Base-by-base conservation (phyloP, 2,329 filamentous ascomycete species). In the Aureobasidium zeae region DNA sequence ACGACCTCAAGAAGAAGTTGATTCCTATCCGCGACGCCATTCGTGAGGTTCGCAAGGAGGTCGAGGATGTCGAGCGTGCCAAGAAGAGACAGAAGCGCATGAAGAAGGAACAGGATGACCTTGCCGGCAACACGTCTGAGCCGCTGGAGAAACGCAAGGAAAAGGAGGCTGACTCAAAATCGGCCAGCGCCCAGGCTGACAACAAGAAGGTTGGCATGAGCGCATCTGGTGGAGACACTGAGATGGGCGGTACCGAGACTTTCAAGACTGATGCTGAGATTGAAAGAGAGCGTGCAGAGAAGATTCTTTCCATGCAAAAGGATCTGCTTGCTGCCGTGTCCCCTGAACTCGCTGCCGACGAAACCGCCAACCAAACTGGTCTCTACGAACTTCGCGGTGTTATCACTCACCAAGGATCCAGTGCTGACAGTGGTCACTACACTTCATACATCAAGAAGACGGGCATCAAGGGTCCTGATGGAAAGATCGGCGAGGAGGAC, bases 381-480 rank as follows among this genome's bases (percentile, higher is more conserved):
- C 73, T 98, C 24, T 98, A 96, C 63, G 89, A 98, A 67, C 77
- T 98, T 32, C 79, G 89, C 19, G 91, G 86, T 35, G 83, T 98
- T 4, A 85, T 98, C 48, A 94, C 93, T 21, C 91, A 98, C 64
- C 91, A 98, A 65, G 91, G 91, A 49, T 86, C 88, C 47, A 94
- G 87, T 59, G 91, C 91, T 15, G 91, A 98, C 65, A 95, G 89
- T 56, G 91, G 91, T 6, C 91, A 98, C 66, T 98, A 98, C 71
- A 98, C 93, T 4, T 82, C 88, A 0, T 98, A 94, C 61, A 85
- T 98, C 54, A 98, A 96, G 74, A 95, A 98, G 74, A 73, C 81
- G 49, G 81, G 76, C 0, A 67, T 71, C 8, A 67, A 86, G 46
- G 83, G 93, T 54, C 72, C 81, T 12, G 77, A 79, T 57, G 86